These are phyloP conservation scores for Plasmodium ovale DNA, from an alignment of 169 alveolate species.

Conservation along the genomic window DNA sequence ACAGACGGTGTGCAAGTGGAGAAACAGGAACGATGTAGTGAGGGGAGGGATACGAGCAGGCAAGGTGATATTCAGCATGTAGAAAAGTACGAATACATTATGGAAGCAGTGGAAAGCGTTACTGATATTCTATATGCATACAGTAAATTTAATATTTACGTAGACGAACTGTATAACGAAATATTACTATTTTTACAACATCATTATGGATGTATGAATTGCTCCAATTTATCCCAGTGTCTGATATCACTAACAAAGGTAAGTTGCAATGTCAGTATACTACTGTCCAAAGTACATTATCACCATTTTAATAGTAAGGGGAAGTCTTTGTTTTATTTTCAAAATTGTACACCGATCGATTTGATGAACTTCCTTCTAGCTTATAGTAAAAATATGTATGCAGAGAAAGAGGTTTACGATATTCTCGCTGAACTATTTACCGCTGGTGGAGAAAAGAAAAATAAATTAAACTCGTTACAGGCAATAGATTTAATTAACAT, in stretches of 20 bases:
- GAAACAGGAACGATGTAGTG: too few species aligned
- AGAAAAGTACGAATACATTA: neutral
- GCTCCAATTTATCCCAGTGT: conserved; percentile 43
- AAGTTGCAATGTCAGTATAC: conserved; percentile 39
- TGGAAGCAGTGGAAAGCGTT: conserved; percentile 21
- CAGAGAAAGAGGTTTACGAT: conserved; percentile 41
- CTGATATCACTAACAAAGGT: conserved; percentile 46
- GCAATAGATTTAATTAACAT: conserved; percentile 53
- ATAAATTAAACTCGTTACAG: conserved; percentile 23
- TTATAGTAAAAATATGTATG: conserved; percentile 40
- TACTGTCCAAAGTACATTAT: conserved; percentile 34
- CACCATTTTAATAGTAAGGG: conserved; percentile 12
- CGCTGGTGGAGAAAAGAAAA: too few species aligned
- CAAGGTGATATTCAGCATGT: too few species aligned
- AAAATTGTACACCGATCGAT: conserved; percentile 14
- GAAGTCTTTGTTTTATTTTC: conserved; percentile 12
- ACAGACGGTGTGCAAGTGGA: too few species aligned
- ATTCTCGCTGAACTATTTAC: conserved; percentile 17
- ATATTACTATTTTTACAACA: conserved; percentile 53
- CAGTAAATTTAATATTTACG: conserved; percentile 60
- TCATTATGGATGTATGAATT: conserved; percentile 33
- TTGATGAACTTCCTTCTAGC: conserved; percentile 50
- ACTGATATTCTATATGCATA: conserved; percentile 30
- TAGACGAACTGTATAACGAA: conserved; percentile 69
- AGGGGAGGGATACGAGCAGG: too few species aligned